A percentile compares a stretch with the other conserved stretches of the same genome.
Evolutionary conservation across 2,329 filamentous ascomycete species (phyloP).

Genomic region (Fusarium compactum): DNA sequence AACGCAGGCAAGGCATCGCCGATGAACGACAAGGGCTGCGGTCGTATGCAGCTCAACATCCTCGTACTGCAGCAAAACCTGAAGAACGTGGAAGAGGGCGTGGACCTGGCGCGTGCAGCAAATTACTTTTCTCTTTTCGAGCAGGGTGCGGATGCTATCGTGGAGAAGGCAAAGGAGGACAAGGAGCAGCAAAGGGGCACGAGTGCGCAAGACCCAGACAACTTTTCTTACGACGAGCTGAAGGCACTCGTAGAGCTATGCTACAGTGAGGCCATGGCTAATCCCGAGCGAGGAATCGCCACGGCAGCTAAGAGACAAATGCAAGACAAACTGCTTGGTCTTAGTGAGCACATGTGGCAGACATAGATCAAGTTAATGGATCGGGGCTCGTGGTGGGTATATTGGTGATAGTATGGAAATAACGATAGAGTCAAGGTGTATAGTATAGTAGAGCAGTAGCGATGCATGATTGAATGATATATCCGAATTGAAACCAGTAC

Average conservation of each 20-base stretch:
- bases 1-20: conserved; percentile 78
- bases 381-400: conserved; percentile 17
- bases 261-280: conserved; percentile 74
- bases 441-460: conserved; percentile 4
- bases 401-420: background rate
- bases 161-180: conserved; percentile 69
- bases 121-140: conserved; percentile 78
- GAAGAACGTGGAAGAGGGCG: conserved; percentile 85
- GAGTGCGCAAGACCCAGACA: conserved; percentile 53
- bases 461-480: conserved; percentile 16
- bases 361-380: conserved; percentile 41
- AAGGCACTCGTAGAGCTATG: conserved; percentile 74
- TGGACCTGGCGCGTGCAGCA: conserved; percentile 71
- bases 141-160: conserved; percentile 72
- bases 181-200: conserved; percentile 53
- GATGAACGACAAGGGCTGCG: conserved; percentile 86
- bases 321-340: conserved; percentile 75
- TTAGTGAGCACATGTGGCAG: conserved; percentile 81
- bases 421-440: conserved; percentile 7
- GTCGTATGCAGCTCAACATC: conserved; percentile 93
- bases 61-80: conserved; percentile 96
- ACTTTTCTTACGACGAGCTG: conserved; percentile 74
- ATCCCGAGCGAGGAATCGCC: conserved; percentile 75
- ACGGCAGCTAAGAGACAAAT: conserved; percentile 75
- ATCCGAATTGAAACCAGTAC: background rate